Percentiles rank a stretch among this genome's conserved stretches.
These are phyloP conservation scores for Mesembryanthemum crystallinum DNA, from an alignment of 148 eudicot genomes.

Conservation along the genomic window DNA sequence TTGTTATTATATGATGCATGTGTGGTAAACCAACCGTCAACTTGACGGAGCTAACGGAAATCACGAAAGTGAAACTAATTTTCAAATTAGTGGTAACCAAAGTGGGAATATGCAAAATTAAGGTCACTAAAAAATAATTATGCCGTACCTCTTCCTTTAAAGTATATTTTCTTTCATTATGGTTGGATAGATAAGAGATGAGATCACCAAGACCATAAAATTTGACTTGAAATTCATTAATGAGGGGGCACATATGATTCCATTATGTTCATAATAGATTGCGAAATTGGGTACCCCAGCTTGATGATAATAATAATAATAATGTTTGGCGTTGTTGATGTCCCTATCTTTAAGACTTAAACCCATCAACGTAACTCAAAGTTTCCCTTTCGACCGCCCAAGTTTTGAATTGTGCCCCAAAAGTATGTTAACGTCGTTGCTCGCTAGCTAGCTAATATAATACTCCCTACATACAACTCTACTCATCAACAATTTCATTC, in stretches of 20 bases:
- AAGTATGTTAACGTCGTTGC: constrained; percentile 29
- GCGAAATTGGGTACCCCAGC: neutral
- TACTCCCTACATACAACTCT: too few species aligned
- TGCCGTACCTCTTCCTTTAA: too few species aligned
- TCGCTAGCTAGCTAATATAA: neutral
- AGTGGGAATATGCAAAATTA: too few species aligned
- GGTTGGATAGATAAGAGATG: neutral
- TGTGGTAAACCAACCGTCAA: too few species aligned
- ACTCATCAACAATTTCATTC: too few species aligned
- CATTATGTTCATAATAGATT: neutral
- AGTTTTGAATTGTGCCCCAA: constrained; percentile 29
- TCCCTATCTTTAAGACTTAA: constrained; percentile 23
- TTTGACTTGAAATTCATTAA: neutral
- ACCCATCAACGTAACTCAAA: neutral
- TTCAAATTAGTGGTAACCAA: too few species aligned
- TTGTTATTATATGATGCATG: too few species aligned
- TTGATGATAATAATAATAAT: neutral
- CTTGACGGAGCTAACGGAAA: too few species aligned
- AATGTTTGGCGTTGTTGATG: neutral
- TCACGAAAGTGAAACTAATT: too few species aligned
- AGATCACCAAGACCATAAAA: neutral
- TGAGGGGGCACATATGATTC: neutral
- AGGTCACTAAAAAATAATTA: too few species aligned
- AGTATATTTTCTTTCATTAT: neutral
- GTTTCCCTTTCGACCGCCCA: constrained; percentile 28